These are phyloP conservation scores for Fusarium fujikuroi DNA, from an alignment of 2,329 filamentous ascomycete species.

Conservation along the genomic window DNA sequence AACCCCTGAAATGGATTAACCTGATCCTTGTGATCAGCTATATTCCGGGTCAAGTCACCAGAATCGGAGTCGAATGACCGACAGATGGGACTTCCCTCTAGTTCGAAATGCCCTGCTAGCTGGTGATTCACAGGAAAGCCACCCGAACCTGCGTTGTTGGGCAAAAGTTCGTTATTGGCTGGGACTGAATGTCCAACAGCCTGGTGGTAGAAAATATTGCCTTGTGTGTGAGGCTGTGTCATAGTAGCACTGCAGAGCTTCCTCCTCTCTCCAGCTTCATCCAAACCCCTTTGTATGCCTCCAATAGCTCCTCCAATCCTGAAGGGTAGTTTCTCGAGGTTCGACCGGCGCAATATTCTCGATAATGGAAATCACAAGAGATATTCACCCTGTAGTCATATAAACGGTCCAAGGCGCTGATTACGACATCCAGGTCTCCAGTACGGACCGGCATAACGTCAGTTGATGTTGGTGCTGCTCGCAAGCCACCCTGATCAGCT, in stretches of 20 bases:
- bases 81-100: background rate
- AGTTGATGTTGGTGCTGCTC: fast-evolving
- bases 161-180: fast-evolving
- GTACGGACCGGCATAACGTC: background rate
- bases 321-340: fast-evolving
- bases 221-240: fast-evolving
- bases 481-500: background rate
- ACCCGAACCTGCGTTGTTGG: fast-evolving
- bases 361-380: background rate
- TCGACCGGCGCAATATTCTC: background rate
- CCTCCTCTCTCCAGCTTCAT: background rate
- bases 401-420: background rate
- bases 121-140: background rate
- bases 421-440: background rate
- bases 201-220: fast-evolving
- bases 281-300: background rate
- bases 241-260: fast-evolving
- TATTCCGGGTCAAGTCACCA: fast-evolving
- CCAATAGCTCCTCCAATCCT: background rate
- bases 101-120: fast-evolving
- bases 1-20: background rate
- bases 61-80: fast-evolving
- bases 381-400: background rate
- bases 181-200: fast-evolving
- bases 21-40: background rate